Conservation (phyloP, 192 early-diverging fungal species). For the Rhizophagus clarus region DNA sequence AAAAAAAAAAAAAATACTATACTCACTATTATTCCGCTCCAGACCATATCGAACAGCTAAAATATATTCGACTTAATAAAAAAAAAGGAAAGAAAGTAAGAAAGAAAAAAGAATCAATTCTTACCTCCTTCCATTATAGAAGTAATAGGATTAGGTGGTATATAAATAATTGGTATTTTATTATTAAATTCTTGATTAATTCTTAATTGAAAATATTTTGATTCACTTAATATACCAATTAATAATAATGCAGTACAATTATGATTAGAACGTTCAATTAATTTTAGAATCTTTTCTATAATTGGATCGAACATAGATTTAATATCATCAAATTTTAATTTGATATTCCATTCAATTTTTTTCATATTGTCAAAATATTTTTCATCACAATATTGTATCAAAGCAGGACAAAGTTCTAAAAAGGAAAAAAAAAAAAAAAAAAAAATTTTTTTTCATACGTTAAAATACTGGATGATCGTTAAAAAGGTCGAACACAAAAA, state of each 20-base stretch:
- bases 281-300: conserved; percentile 53
- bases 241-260: conserved; percentile 51
- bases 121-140: conserved; percentile 53
- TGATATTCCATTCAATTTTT: not conserved
- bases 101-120: not conserved
- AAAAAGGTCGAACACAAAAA: too few species aligned
- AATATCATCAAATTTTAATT: not conserved
- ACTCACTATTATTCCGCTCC: not conserved
- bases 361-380: not conserved
- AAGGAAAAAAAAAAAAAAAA: not conserved
- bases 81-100: too few species aligned
- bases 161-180: conserved; percentile 46
- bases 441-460: too few species aligned
- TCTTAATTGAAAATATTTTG: conserved; percentile 55
- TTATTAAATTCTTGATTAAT: conserved; percentile 52
- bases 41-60: conserved; percentile 49
- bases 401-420: not conserved
- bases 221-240: conserved; percentile 59
- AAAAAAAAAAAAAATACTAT: too few species aligned
- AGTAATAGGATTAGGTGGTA: conserved; percentile 53
- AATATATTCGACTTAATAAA: too few species aligned
- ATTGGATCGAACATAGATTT: conserved; percentile 53
- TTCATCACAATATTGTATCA: not conserved
- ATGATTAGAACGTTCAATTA: conserved; percentile 35
- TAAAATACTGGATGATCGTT: too few species aligned